Conservation (phyloP, 2,329 filamentous ascomycete genomes). For the Didymellaceae sp. region DNA sequence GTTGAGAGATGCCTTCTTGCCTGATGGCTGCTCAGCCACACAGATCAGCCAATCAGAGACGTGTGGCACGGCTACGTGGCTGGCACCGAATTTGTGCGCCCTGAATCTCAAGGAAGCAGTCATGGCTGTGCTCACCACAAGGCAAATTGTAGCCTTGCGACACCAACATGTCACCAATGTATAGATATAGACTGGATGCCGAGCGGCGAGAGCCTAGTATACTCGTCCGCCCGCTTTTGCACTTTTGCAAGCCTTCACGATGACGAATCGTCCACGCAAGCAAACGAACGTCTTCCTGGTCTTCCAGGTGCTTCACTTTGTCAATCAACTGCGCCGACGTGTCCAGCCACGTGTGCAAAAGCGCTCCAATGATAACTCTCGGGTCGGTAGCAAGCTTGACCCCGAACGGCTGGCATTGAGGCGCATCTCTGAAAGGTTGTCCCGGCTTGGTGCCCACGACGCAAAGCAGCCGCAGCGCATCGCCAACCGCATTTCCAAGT, state of each 20-base stretch:
- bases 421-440: constrained; percentile 36
- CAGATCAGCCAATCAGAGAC: constrained; percentile 25
- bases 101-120: constrained; percentile 21
- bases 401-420: constrained; percentile 34
- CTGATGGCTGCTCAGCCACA: background rate
- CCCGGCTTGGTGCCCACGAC: constrained; percentile 29
- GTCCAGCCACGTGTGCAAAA: constrained; percentile 40
- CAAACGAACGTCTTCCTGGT: constrained; percentile 45
- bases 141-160: constrained; percentile 38
- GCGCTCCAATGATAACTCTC: constrained; percentile 25
- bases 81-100: constrained; percentile 16
- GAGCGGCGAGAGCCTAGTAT: constrained; percentile 16
- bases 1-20: constrained; percentile 22
- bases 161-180: constrained; percentile 29
- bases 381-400: constrained; percentile 32
- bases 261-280: constrained; percentile 40
- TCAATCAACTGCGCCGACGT: constrained; percentile 48
- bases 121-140: constrained; percentile 27
- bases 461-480: constrained; percentile 30
- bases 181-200: constrained; percentile 27
- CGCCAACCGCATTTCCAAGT: constrained; percentile 35
- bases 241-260: constrained; percentile 32
- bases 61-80: constrained; percentile 20
- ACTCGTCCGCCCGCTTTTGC: constrained; percentile 35
- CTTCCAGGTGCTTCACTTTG: constrained; percentile 48